These are phyloP conservation scores for Leccinum incarnatum DNA, from an alignment of 768 basidiomycete genomes.

Conservation along the genomic window DNA sequence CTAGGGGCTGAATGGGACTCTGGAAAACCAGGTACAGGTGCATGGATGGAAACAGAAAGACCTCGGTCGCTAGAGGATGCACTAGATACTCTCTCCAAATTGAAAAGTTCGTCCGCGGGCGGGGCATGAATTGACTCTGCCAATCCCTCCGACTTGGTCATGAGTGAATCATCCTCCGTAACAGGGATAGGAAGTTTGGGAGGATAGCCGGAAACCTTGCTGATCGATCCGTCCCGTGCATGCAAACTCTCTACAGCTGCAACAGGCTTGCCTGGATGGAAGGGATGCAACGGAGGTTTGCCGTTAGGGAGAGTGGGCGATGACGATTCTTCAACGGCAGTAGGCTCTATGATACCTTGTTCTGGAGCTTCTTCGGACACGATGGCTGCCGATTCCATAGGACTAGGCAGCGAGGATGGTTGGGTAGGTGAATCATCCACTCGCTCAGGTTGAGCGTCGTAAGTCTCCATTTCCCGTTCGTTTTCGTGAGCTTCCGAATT, in stretches of 20 bases:
- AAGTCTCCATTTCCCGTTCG: slow-evolving; percentile 23
- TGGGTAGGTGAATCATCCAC: slow-evolving; percentile 7
- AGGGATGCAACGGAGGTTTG: slow-evolving; percentile 39
- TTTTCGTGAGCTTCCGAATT: slow-evolving; percentile 24
- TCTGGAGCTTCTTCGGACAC: slow-evolving; percentile 15
- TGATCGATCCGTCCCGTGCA: slow-evolving; percentile 13
- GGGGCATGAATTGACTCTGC: slow-evolving; percentile 29
- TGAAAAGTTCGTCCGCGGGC: slow-evolving; percentile 13
- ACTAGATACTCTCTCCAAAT: slow-evolving; percentile 17
- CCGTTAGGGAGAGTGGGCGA: slow-evolving; percentile 11
- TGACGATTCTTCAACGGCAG: slow-evolving; percentile 7
- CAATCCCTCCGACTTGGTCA: slow-evolving; percentile 21
- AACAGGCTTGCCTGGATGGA: slow-evolving; percentile 47
- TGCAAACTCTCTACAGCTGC: slow-evolving; percentile 20
- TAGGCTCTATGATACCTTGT: slow-evolving; percentile 15
- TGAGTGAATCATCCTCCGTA: slow-evolving; percentile 14
- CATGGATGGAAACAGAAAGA: slow-evolving; percentile 56
- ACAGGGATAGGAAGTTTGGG: slow-evolving; percentile 5
- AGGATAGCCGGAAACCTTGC: slow-evolving; percentile 13
- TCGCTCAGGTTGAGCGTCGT: slow-evolving; percentile 8
- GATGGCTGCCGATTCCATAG: neutral
- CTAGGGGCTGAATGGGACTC: slow-evolving; percentile 36
- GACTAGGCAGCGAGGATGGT: slow-evolving; percentile 7
- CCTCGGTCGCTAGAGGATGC: slow-evolving; percentile 33
- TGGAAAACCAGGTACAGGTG: slow-evolving; percentile 41